Percentiles rank a stretch among this genome's conserved stretches.
Conservation (phyloP, 257 asterid species). For the Cruciata laevipes region DNA sequence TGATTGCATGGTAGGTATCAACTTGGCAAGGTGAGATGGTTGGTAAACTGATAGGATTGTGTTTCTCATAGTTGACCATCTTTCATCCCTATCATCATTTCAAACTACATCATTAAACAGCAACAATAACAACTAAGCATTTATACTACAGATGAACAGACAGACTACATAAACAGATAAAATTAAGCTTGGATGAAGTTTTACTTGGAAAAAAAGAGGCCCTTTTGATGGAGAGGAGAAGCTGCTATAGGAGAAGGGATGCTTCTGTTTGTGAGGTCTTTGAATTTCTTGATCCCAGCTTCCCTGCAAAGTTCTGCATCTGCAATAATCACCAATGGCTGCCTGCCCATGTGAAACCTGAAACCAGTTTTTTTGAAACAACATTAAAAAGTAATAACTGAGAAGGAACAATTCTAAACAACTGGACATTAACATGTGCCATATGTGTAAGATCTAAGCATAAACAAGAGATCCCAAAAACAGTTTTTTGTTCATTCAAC, state of each 20-base stretch:
- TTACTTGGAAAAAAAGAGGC: conserved; percentile 86
- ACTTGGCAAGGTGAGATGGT: conserved; percentile 82
- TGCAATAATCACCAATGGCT: conserved; percentile 78
- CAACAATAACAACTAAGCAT: neutral
- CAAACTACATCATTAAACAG: neutral
- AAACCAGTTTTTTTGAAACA: neutral
- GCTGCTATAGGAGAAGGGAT: conserved; percentile 91
- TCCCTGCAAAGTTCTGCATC: conserved; percentile 88
- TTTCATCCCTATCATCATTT: conserved; percentile 49
- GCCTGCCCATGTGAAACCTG: conserved; percentile 98
- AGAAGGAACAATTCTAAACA: neutral
- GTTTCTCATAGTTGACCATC: conserved; percentile 95
- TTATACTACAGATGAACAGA: neutral
- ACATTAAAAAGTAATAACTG: conserved; percentile 1
- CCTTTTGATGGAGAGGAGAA: conserved; percentile 92
- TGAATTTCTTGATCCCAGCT: conserved; percentile 86
- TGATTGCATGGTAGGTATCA: conserved; percentile 81
- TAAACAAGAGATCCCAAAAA: too few species aligned
- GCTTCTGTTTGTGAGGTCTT: conserved; percentile 74
- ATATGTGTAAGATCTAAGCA: neutral
- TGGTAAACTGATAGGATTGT: conserved; percentile 77
- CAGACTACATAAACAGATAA: neutral
- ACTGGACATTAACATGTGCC: neutral
- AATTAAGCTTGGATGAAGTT: neutral
- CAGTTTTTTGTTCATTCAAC: neutral